phyloP scores from a whole-genome alignment of 1,139 yeast species.

The Casaregolazyma lundiana region DNA sequence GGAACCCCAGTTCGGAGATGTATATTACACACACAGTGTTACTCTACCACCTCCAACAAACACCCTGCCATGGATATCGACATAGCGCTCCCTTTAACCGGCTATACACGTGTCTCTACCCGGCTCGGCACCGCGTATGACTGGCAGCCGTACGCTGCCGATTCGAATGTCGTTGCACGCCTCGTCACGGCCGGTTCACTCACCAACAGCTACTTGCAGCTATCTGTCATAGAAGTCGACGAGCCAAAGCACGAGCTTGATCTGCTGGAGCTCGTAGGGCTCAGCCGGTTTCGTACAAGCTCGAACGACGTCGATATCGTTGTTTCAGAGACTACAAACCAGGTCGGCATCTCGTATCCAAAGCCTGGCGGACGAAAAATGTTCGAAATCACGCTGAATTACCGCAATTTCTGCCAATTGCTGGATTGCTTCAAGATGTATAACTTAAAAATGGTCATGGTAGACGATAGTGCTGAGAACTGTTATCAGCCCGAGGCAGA shows the following conservation, averaged over 20 bases:
- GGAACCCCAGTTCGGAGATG: neutral
- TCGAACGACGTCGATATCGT: neutral
- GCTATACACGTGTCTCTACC: neutral
- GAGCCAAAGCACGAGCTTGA: neutral
- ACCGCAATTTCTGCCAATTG: neutral
- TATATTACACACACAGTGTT: neutral
- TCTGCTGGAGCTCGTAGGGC: neutral
- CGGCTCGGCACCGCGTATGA: neutral
- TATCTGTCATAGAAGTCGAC: neutral
- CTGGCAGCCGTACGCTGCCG: neutral
- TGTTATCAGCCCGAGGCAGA: neutral
- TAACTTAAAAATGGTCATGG: neutral
- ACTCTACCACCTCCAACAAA: neutral
- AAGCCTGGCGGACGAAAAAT: neutral
- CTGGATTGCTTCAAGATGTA: neutral
- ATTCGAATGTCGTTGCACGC: neutral
- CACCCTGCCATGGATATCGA: neutral
- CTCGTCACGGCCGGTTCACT: neutral
- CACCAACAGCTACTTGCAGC: neutral
- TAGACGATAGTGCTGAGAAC: neutral
- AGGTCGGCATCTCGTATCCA: neutral
- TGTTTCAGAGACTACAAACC: neutral
- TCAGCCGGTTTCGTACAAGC: neutral
- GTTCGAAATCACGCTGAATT: neutral
- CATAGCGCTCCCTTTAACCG: neutral